phyloP scores from a whole-genome alignment of 2,329 filamentous ascomycete genomes.

The Colletotrichum spinosum region DNA sequence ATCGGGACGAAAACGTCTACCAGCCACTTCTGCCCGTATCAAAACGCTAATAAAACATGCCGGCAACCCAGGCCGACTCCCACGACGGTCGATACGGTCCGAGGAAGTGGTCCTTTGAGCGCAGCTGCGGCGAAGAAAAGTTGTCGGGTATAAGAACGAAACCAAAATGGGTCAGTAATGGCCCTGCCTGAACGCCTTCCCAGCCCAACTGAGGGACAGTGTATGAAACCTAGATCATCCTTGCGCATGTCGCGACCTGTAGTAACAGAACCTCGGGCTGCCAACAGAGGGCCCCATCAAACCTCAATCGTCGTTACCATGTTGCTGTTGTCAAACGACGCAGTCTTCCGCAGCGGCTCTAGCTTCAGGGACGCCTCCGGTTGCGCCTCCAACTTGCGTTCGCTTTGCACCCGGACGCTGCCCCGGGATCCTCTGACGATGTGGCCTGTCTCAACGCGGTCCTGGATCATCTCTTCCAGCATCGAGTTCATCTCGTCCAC shows the following conservation, averaged over 20 bases:
- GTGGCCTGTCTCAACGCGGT: slow-evolving; percentile 82
- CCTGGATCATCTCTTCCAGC: slow-evolving; percentile 96
- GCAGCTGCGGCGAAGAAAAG: slow-evolving; percentile 46
- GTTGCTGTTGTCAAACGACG: slow-evolving; percentile 40
- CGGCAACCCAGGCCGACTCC: slow-evolving; percentile 13
- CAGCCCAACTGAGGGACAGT: slow-evolving; percentile 10
- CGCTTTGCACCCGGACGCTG: slow-evolving; percentile 70
- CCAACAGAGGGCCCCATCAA: slow-evolving; percentile 13
- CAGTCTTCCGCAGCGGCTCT: slow-evolving; percentile 54
- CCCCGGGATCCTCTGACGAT: slow-evolving; percentile 75
- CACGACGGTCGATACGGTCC: slow-evolving; percentile 5
- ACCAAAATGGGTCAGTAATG: slow-evolving; percentile 24
- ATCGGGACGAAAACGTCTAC: slow-evolving; percentile 15
- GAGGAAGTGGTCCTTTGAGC: slow-evolving; percentile 8
- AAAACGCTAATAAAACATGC: slow-evolving; percentile 36
- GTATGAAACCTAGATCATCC: slow-evolving; percentile 1
- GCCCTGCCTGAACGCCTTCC: slow-evolving; percentile 35
- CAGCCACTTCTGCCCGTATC: slow-evolving; percentile 14
- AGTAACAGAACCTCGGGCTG: slow-evolving; percentile 38
- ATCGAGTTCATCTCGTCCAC: slow-evolving; percentile 94
- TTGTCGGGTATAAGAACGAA: slow-evolving; percentile 50
- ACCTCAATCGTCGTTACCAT: slow-evolving; percentile 42
- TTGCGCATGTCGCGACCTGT: not conserved
- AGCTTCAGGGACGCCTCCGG: slow-evolving; percentile 49
- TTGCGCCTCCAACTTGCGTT: slow-evolving; percentile 51